Evolutionary conservation across 1,284 basidiomycete species (phyloP).

Genomic region (Ceratobasidium sp.): DNA sequence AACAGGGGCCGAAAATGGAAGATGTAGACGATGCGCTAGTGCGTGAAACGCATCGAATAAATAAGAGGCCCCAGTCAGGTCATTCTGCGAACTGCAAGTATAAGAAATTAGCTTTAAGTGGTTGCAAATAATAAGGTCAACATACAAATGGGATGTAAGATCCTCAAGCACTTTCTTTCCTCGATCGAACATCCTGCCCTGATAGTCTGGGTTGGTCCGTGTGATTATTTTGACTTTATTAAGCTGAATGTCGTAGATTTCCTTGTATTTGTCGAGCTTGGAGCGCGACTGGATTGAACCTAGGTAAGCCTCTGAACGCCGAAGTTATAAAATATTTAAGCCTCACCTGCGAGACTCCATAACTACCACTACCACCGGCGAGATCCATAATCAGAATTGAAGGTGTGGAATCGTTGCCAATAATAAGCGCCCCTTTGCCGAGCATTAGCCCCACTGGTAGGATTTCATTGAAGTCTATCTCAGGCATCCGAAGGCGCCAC

Average conservation of each 20-base stretch:
- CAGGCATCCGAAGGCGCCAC: conserved; percentile 66
- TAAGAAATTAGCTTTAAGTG: background rate
- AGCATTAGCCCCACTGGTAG: conserved; percentile 82
- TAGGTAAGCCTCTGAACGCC: background rate
- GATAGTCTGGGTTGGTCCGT: conserved; percentile 80
- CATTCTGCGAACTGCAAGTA: conserved; percentile 53
- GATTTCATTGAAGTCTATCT: conserved; percentile 78
- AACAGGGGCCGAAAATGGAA: background rate
- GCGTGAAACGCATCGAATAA: conserved; percentile 48
- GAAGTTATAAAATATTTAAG: too few relatives aligned
- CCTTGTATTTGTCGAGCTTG: conserved; percentile 81
- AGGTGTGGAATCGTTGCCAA: conserved; percentile 86
- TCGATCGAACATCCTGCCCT: conserved; percentile 69
- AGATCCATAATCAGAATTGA: conserved; percentile 84
- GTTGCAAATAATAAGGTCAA: background rate
- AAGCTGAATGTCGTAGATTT: conserved; percentile 76
- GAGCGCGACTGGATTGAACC: conserved; percentile 71
- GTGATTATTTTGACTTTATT: conserved; percentile 71
- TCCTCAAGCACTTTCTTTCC: conserved; percentile 72
- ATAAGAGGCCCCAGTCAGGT: conserved; percentile 63
- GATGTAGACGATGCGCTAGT: conserved; percentile 30
- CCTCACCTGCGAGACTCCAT: conserved; percentile 71
- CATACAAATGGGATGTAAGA: conserved; percentile 64
- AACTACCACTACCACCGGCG: conserved; percentile 74
- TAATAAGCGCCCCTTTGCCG: conserved; percentile 77